Conservation (phyloP, 139 green algal genomes). For the Volvox reticuliferus region DNA sequence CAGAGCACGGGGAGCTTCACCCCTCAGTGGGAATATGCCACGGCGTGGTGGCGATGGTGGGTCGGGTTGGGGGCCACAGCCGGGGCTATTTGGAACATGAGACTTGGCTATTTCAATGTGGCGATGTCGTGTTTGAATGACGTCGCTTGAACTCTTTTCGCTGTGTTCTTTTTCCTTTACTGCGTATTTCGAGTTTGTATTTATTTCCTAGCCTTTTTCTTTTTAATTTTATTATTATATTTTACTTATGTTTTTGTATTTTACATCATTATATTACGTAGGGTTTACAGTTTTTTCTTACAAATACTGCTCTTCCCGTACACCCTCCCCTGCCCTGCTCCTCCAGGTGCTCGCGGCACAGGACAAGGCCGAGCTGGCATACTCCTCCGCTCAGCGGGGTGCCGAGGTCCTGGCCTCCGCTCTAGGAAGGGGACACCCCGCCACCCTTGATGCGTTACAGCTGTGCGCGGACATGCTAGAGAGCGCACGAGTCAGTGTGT, state of each 20-base stretch:
- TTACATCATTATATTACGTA: too few relatives aligned
- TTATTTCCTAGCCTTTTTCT: too few relatives aligned
- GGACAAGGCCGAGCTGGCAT: constrained; percentile 35
- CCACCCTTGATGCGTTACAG: constrained; percentile 44
- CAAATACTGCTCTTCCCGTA: not conserved
- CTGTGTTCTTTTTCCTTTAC: too few relatives aligned
- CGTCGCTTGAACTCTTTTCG: too few relatives aligned
- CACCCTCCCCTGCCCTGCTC: not conserved
- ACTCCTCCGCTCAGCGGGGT: constrained; percentile 1
- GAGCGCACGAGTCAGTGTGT: constrained; percentile 2
- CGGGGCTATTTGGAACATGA: too few relatives aligned
- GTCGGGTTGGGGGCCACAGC: not conserved
- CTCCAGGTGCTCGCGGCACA: constrained; percentile 18
- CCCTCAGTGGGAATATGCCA: constrained; percentile 2
- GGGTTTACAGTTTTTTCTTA: too few relatives aligned
- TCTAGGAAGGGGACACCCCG: constrained; percentile 24
- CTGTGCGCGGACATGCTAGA: constrained; percentile 31
- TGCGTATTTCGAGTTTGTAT: too few relatives aligned
- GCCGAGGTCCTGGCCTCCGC: constrained; percentile 1
- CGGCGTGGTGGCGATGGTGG: not conserved
- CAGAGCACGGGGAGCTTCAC: constrained; percentile 10
- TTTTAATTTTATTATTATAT: too few relatives aligned
- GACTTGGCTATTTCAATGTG: too few relatives aligned
- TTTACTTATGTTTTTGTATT: too few relatives aligned
- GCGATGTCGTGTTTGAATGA: too few relatives aligned